Conservation (phyloP, 352 stramenopile genomes). For the Phytophthora melonis region DNA sequence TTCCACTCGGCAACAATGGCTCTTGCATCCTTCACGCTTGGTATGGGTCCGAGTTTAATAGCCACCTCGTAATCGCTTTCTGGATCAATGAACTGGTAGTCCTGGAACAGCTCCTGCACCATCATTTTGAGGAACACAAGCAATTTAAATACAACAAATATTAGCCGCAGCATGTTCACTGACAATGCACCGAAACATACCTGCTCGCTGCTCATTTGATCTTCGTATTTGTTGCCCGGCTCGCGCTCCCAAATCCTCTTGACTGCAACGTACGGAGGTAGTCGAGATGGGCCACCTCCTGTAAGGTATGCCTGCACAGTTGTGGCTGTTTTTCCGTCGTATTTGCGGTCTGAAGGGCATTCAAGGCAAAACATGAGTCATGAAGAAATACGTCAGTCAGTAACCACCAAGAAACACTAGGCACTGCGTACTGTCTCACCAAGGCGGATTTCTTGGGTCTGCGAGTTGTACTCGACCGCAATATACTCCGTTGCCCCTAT, state of each 20-base stretch:
- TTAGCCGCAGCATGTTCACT: not conserved
- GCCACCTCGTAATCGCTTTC: constrained; percentile 81
- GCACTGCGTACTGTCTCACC: constrained; percentile 33
- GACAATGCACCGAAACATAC: constrained; percentile 29
- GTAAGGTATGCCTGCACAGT: constrained; percentile 62
- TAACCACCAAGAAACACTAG: not conserved
- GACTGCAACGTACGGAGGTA: constrained; percentile 68
- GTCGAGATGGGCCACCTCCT: constrained; percentile 47
- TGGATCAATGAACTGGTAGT: constrained; percentile 86
- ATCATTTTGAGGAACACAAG: not conserved
- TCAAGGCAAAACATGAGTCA: constrained; percentile 1
- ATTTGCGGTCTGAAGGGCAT: constrained; percentile 61
- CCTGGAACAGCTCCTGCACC: constrained; percentile 77
- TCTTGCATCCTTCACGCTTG: constrained; percentile 51
- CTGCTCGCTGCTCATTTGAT: constrained; percentile 80
- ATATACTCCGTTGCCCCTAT: constrained; percentile 70
- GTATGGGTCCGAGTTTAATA: constrained; percentile 75
- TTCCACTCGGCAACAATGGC: constrained; percentile 75
- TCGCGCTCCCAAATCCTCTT: constrained; percentile 79
- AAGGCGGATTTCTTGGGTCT: constrained; percentile 53
- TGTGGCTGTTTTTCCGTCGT: constrained; percentile 52
- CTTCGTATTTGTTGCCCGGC: constrained; percentile 87
- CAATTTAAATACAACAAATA: too few relatives aligned
- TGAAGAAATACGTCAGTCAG: not conserved
- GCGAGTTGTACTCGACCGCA: constrained; percentile 47